Base-by-base conservation (phyloP, 371 early-diverging fungal genomes). In the Circinella minor region DNA sequence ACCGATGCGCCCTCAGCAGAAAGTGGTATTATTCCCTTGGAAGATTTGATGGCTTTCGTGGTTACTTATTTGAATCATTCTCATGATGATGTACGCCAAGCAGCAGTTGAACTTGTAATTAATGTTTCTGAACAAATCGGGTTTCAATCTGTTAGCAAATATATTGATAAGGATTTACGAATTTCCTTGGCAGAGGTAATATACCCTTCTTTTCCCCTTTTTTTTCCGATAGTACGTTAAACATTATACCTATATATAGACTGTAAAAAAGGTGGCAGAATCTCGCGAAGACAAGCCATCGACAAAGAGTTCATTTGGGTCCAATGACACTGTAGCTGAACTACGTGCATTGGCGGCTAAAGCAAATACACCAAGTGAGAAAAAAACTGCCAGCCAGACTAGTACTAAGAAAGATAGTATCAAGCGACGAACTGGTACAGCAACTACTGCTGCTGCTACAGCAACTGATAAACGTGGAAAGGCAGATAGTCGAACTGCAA, bases 1-100 rank as follows among this genome's bases (percentile, higher is more conserved):
- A 51, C 14, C 15, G 51, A n/a, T 14, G 51, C 1, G 8, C 1
- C 51, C 14, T 14, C n/a, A 15, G 0, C 57, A 5, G 57, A 57
- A 17, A 20, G 7, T 57, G 69, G 66, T 61, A 13, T 70, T 61
- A 62, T 70, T 20, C 55, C 68, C 7, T 66, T 76, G n/a, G 73
- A 89, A 67, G 78, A 81, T 14, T 78, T 86, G 38, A 89, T 92
- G 78, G 80, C 73, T 13, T 89, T 91, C 68, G 83, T 85, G 4
- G 77, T 83, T n/a, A 87, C 88, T 3, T 88, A 89, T 61, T 72
- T 91, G 55, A 84, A 86, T 11, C 87, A 92, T 73, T 79, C 77
- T 43, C 91, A 89, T 65, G 81, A 79, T 8, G 92, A 92, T 49
- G 91, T 92, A 15, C 88, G 90, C 13, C 84, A 91, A 55, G 84